Percentiles rank a stretch among this genome's conserved stretches.
These are phyloP conservation scores for Mycena olivaceomarginata DNA, from an alignment of 768 basidiomycete species.

Conservation along the genomic window DNA sequence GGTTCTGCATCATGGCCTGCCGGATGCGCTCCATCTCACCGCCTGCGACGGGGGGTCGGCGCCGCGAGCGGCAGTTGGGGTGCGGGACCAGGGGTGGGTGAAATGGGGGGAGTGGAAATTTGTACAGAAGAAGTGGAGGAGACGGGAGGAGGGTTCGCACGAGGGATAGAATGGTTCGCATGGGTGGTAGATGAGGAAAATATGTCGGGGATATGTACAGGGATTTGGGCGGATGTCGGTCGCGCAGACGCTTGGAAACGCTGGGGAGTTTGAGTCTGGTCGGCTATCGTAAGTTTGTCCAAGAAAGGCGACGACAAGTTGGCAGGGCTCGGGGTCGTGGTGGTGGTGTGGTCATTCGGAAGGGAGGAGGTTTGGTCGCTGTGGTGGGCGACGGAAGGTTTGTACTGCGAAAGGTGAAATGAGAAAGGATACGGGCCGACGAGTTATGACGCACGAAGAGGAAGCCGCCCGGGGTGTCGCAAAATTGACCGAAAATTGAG, in stretches of 20 bases:
- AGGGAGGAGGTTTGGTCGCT: constrained; percentile 42
- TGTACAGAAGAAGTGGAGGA: constrained; percentile 35
- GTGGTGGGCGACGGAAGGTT: constrained; percentile 49
- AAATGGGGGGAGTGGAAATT: constrained; percentile 45
- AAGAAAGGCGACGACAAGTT: constrained; percentile 69
- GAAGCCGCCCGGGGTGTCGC: constrained; percentile 29
- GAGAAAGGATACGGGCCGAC: neutral
- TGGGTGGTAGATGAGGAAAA: constrained; percentile 44
- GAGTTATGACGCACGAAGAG: constrained; percentile 35
- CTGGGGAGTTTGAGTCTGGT: constrained; percentile 46
- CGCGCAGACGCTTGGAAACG: constrained; percentile 37
- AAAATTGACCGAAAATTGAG: constrained; percentile 26
- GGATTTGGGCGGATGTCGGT: constrained; percentile 36
- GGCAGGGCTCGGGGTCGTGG: constrained; percentile 51
- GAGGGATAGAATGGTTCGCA: constrained; percentile 18
- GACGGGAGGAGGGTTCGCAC: constrained; percentile 21
- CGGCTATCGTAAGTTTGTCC: constrained; percentile 58
- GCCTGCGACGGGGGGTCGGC: constrained; percentile 58
- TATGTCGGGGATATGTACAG: constrained; percentile 51
- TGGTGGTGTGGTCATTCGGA: constrained; percentile 54
- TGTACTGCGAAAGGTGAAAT: constrained; percentile 15
- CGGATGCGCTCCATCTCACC: constrained; percentile 79
- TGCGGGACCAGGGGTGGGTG: constrained; percentile 42
- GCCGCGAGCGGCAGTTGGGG: constrained; percentile 51
- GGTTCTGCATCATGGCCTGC: constrained; percentile 70